Percentiles rank a stretch among this genome's conserved stretches.
Conservation (phyloP, 1,284 basidiomycete genomes). For the Moesziomyces sp. region DNA sequence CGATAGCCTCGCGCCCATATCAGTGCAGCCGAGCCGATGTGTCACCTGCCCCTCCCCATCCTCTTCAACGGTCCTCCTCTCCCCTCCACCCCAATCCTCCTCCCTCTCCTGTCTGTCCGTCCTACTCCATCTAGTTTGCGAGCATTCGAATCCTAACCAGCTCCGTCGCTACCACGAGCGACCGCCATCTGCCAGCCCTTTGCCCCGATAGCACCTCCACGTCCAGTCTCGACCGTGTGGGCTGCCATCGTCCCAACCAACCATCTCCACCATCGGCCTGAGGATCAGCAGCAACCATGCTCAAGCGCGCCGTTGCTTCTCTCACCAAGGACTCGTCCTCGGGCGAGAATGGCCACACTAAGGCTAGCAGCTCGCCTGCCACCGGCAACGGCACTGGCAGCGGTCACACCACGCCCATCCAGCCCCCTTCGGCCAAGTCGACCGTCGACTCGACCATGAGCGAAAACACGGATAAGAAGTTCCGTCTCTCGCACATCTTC, state of each 20-base stretch:
- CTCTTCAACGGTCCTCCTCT: no score
- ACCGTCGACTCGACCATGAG: conserved; percentile 28
- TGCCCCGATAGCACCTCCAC: conserved; percentile 31
- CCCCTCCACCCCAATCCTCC: not conserved
- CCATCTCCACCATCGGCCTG: not conserved
- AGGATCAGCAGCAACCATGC: conserved; percentile 11
- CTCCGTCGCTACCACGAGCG: not conserved
- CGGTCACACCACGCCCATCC: conserved; percentile 20
- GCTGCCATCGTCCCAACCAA: conserved; percentile 16
- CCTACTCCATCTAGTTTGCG: not conserved
- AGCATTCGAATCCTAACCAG: not conserved
- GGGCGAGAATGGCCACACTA: conserved; percentile 21
- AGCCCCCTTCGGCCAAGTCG: conserved; percentile 20
- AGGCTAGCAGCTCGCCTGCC: conserved; percentile 8
- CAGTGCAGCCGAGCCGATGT: not conserved
- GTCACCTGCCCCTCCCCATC: not conserved
- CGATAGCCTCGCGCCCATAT: not conserved
- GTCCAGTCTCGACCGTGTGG: conserved; percentile 55
- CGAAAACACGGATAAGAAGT: conserved; percentile 34
- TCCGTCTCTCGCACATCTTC: conserved; percentile 50
- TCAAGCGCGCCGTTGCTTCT: conserved; percentile 36
- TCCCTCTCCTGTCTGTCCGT: not conserved
- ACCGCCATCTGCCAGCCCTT: not conserved
- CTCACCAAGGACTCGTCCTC: conserved; percentile 36
- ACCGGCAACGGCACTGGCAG: conserved; percentile 15